Percentiles rank a stretch among this genome's conserved stretches.
Evolutionary conservation across 306 rosid genomes (phyloP).

Genomic region (Trifolium pratense): DNA sequence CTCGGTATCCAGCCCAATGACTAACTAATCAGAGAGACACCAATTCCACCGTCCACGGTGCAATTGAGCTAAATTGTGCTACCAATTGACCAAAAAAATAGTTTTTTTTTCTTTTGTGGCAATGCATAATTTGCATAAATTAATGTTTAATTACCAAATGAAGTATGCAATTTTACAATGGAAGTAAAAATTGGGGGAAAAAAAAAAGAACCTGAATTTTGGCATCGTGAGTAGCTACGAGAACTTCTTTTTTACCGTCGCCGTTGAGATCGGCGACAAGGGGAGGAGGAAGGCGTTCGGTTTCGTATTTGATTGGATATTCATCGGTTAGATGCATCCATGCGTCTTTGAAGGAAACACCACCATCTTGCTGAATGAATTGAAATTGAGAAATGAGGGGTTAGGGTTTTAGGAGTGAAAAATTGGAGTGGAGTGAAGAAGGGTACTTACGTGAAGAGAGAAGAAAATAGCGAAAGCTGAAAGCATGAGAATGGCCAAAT

Average conservation of each 20-base stretch:
- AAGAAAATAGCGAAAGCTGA: constrained; percentile 96
- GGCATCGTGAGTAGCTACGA: constrained; percentile 93
- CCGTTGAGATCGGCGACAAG: constrained; percentile 93
- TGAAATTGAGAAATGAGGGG: not conserved
- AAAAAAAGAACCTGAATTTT: constrained; percentile 74
- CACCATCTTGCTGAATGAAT: constrained; percentile 83
- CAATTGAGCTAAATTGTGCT: no score
- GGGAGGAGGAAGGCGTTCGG: constrained; percentile 95
- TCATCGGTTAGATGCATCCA: constrained; percentile 97
- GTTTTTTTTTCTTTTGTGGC: not conserved
- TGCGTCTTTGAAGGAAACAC: constrained; percentile 88
- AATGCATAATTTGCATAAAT: constrained; percentile 3
- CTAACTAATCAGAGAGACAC: no score
- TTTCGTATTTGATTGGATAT: constrained; percentile 90
- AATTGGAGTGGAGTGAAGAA: not conserved
- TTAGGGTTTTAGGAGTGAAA: constrained; percentile 38
- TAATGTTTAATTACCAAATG: constrained; percentile 10
- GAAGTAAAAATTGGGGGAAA: constrained; percentile 1
- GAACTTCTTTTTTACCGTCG: constrained; percentile 92
- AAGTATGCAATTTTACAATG: not conserved
- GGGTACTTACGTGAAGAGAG: constrained; percentile 79
- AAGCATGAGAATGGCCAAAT: constrained; percentile 97
- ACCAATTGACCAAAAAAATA: constrained; percentile 20
- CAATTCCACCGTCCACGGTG: no score
- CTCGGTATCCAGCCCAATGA: no score